Evolutionary conservation across 805 yeast genomes (phyloP).

Genomic region (Clavispora fructus): DNA sequence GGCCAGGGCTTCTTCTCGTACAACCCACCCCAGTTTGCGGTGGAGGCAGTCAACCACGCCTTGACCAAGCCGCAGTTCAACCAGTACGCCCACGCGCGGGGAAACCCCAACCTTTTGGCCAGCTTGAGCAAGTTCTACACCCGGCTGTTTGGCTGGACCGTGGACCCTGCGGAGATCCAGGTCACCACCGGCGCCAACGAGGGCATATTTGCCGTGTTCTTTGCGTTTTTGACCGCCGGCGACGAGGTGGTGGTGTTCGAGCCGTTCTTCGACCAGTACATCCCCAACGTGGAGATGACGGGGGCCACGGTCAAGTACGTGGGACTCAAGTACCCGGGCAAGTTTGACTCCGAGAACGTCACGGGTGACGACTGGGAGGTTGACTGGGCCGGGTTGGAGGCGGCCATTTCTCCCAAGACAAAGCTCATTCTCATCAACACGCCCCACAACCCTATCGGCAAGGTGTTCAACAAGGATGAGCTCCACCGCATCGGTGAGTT

Average conservation of each 20-base stretch:
- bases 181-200: slow-evolving; percentile 97
- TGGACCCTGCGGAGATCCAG: slow-evolving; percentile 59
- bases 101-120: slow-evolving; percentile 69
- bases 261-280: slow-evolving; percentile 96
- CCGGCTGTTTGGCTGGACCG: slow-evolving; percentile 53
- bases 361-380: slow-evolving; percentile 84
- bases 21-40: slow-evolving; percentile 91
- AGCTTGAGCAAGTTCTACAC: slow-evolving; percentile 71
- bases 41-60: slow-evolving; percentile 74
- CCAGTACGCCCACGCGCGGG: slow-evolving; percentile 90
- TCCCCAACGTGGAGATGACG: slow-evolving; percentile 86
- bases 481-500: slow-evolving; percentile 69
- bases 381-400: slow-evolving; percentile 71
- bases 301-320: slow-evolving; percentile 91
- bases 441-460: slow-evolving; percentile 97
- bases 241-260: slow-evolving; percentile 96
- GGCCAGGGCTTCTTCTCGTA: slow-evolving; percentile 98
- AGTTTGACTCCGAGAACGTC: slow-evolving; percentile 56
- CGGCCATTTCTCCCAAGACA: slow-evolving; percentile 68
- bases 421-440: slow-evolving; percentile 84
- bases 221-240: slow-evolving; percentile 78
- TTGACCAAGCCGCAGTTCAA: slow-evolving; percentile 69
- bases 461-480: slow-evolving; percentile 75
- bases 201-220: slow-evolving; percentile 80
- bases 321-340: slow-evolving; percentile 77